Conservation (phyloP, 805 yeast genomes). For the Teunomyces panamensis region DNA sequence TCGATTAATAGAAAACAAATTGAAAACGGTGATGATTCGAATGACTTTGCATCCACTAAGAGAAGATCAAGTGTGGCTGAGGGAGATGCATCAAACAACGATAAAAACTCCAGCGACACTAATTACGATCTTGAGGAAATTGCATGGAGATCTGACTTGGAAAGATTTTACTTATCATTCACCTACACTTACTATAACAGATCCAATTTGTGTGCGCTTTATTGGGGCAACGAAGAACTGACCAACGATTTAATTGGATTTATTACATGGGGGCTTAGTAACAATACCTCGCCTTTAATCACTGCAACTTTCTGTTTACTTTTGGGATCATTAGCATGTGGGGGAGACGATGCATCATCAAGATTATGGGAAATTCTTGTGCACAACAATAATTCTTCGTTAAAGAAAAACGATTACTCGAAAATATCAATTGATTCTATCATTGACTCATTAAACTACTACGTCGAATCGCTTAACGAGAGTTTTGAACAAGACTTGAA, state of each 20-base stretch:
- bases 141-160: constrained; percentile 77
- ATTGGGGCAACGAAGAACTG: constrained; percentile 51
- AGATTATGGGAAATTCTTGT: constrained; percentile 40
- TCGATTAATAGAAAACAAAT: constrained; percentile 24
- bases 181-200: constrained; percentile 66
- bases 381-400: constrained; percentile 20
- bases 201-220: constrained; percentile 51
- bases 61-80: background rate
- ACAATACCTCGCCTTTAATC: constrained; percentile 72
- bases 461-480: constrained; percentile 44
- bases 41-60: background rate
- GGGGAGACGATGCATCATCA: constrained; percentile 49
- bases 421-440: constrained; percentile 57
- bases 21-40: constrained; percentile 7
- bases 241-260: constrained; percentile 69
- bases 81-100: constrained; percentile 8
- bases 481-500: constrained; percentile 33
- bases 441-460: constrained; percentile 51
- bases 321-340: constrained; percentile 69
- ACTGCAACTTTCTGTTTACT: constrained; percentile 78
- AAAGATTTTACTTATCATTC: constrained; percentile 76
- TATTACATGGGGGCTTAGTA: constrained; percentile 81
- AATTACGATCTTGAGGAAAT: constrained; percentile 56
- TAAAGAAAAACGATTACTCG: constrained; percentile 37
- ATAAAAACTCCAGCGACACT: constrained; percentile 7